These are phyloP conservation scores for Aureobasidium musti DNA, from an alignment of 2,329 filamentous ascomycete genomes.

Conservation along the genomic window DNA sequence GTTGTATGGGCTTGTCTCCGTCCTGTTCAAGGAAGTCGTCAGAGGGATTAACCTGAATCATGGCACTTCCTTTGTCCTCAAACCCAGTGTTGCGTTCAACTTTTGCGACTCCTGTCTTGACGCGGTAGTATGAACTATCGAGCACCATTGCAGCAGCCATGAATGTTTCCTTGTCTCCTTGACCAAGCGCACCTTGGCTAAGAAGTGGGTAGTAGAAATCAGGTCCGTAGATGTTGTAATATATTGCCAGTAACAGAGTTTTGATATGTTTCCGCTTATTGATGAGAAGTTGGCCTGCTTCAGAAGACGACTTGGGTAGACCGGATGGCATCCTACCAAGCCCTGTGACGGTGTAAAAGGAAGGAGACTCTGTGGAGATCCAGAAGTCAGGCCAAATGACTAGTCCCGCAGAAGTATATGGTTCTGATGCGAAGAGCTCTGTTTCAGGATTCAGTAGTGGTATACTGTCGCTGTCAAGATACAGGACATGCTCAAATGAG, in stretches of 20 bases:
- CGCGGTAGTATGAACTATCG: slow-evolving; percentile 46
- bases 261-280: slow-evolving; percentile 48
- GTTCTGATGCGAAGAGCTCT: slow-evolving; percentile 46
- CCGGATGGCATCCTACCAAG: slow-evolving; percentile 39
- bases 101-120: slow-evolving; percentile 35
- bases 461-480: slow-evolving; percentile 53
- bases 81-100: slow-evolving; percentile 23
- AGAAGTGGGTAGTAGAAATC: slow-evolving; percentile 51
- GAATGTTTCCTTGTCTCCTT: slow-evolving; percentile 57
- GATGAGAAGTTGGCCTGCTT: slow-evolving; percentile 52
- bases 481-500: slow-evolving; percentile 53
- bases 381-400: slow-evolving; percentile 54
- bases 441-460: slow-evolving; percentile 47
- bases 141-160: slow-evolving; percentile 48
- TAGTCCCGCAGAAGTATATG: slow-evolving; percentile 47
- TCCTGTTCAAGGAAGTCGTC: slow-evolving; percentile 22
- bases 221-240: slow-evolving; percentile 54
- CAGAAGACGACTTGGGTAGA: slow-evolving; percentile 45
- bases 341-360: slow-evolving; percentile 45
- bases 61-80: slow-evolving; percentile 30
- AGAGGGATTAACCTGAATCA: slow-evolving; percentile 31
- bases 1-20: slow-evolving; percentile 12
- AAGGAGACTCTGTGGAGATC: slow-evolving; percentile 44
- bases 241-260: slow-evolving; percentile 50
- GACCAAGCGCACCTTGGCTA: slow-evolving; percentile 51